A percentile compares a stretch with the other conserved stretches of the same genome.
phyloP scores from a whole-genome alignment of 75 land plant genomes.

The Picea glauca region DNA sequence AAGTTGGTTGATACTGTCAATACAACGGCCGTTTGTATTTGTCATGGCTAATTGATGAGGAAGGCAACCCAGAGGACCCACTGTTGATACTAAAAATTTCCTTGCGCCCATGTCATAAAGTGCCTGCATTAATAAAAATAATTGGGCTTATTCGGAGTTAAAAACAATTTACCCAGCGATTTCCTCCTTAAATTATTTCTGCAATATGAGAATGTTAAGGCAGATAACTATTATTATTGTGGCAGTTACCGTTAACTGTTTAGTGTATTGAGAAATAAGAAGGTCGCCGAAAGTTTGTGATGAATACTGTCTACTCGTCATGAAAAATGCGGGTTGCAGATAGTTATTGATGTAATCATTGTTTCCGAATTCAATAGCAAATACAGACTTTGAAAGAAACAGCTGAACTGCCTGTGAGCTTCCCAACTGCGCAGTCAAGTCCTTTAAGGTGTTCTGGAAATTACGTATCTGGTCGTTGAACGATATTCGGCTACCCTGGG shows the following conservation, averaged over 20 bases:
- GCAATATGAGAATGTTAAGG: neutral
- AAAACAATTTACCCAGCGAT: neutral
- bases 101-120: conserved; percentile 84
- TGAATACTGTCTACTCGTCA: conserved; percentile 11
- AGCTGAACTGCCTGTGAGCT: conserved; percentile 6
- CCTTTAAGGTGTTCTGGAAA: neutral
- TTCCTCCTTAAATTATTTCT: neutral
- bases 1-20: neutral
- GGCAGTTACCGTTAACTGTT: conserved; percentile 45
- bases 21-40: neutral
- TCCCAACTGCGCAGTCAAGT: neutral
- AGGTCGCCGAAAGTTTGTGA: conserved; percentile 9
- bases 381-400: conserved; percentile 13
- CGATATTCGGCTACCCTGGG: neutral
- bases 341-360: conserved; percentile 38
- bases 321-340: conserved; percentile 14
- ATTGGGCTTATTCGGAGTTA: neutral
- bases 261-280: conserved; percentile 46
- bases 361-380: conserved; percentile 13
- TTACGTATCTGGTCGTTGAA: neutral
- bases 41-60: neutral
- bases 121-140: conserved; percentile 27
- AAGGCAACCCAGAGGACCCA: conserved; percentile 79
- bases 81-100: conserved; percentile 48
- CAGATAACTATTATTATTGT: neutral